Conservation (phyloP, 371 early-diverging fungal genomes). For the Sanchytrium tribonematis region DNA sequence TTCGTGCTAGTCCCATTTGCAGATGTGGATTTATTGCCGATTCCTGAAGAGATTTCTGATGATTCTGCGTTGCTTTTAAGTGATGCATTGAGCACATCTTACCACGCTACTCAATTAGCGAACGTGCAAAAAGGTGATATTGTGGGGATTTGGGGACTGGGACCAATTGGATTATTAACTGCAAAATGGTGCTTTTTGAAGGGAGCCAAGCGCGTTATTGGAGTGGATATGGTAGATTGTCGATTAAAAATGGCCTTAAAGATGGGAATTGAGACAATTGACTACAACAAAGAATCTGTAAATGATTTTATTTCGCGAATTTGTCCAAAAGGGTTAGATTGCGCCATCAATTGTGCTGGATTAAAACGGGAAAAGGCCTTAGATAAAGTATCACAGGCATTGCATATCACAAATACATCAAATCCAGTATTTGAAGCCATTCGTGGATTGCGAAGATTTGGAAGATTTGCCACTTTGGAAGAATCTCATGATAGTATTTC, state of each 20-base stretch:
- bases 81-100: conserved; percentile 28
- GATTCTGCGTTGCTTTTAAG: conserved; percentile 25
- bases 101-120: conserved; percentile 20
- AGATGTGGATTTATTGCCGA: conserved; percentile 23
- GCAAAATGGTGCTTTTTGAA: conserved; percentile 21
- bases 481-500: too few relatives aligned
- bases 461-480: conserved; percentile 19
- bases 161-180: conserved; percentile 25
- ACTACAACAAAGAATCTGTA: conserved; percentile 17
- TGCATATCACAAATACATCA: conserved; percentile 26
- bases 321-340: conserved; percentile 15
- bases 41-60: conserved; percentile 20
- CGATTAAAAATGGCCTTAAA: conserved; percentile 19
- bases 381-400: conserved; percentile 23
- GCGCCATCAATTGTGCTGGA: conserved; percentile 24
- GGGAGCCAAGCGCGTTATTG: conserved; percentile 23
- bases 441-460: conserved; percentile 17
- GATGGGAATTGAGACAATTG: conserved; percentile 19
- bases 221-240: conserved; percentile 19
- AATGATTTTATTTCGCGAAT: conserved; percentile 5
- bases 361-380: conserved; percentile 22
- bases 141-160: conserved; percentile 26
- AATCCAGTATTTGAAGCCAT: conserved; percentile 26
- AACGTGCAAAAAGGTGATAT: conserved; percentile 18
- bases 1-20: conserved; percentile 26